These are phyloP conservation scores for Nevesoporus exiguus DNA, from an alignment of 768 basidiomycete species.

Conservation along the genomic window DNA sequence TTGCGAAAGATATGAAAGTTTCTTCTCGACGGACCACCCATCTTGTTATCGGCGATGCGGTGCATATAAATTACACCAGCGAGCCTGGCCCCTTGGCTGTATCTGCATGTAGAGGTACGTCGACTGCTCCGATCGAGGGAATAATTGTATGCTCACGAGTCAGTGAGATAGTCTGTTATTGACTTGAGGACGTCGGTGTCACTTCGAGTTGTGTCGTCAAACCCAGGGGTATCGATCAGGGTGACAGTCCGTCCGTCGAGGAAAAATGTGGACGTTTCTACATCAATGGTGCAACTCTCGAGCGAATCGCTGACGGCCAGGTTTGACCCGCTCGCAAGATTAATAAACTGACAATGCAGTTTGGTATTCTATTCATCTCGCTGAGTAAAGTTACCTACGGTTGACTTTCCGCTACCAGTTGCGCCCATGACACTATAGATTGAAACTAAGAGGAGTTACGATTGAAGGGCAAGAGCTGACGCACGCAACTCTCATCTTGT, in stretches of 20 bases:
- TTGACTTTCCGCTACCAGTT: slow-evolving; percentile 25
- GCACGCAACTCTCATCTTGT: slow-evolving; percentile 21
- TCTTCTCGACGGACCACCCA: slow-evolving; percentile 48
- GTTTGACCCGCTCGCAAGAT: slow-evolving; percentile 18
- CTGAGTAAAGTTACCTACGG: slow-evolving; percentile 9
- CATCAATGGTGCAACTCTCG: slow-evolving; percentile 25
- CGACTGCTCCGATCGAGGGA: not conserved
- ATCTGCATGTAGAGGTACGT: slow-evolving; percentile 15
- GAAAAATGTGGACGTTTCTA: slow-evolving; percentile 37
- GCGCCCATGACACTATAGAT: slow-evolving; percentile 22
- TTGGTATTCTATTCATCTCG: not conserved
- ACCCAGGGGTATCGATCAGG: slow-evolving; percentile 59
- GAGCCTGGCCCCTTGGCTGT: slow-evolving; percentile 23
- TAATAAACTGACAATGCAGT: slow-evolving; percentile 14
- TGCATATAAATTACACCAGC: slow-evolving; percentile 52
- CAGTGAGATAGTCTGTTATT: slow-evolving; percentile 37
- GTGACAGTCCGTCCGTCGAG: slow-evolving; percentile 41
- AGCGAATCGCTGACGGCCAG: slow-evolving; percentile 24
- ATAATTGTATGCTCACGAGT: slow-evolving; percentile 20
- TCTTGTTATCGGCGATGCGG: slow-evolving; percentile 46
- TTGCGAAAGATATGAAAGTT: slow-evolving; percentile 50
- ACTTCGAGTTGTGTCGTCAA: slow-evolving; percentile 48
- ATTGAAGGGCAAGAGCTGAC: not conserved
- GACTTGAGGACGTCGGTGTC: slow-evolving; percentile 45
- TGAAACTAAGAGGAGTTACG: slow-evolving; percentile 1